Base-by-base conservation (phyloP, 78 protist species). In the Isochrysis galbana region DNA sequence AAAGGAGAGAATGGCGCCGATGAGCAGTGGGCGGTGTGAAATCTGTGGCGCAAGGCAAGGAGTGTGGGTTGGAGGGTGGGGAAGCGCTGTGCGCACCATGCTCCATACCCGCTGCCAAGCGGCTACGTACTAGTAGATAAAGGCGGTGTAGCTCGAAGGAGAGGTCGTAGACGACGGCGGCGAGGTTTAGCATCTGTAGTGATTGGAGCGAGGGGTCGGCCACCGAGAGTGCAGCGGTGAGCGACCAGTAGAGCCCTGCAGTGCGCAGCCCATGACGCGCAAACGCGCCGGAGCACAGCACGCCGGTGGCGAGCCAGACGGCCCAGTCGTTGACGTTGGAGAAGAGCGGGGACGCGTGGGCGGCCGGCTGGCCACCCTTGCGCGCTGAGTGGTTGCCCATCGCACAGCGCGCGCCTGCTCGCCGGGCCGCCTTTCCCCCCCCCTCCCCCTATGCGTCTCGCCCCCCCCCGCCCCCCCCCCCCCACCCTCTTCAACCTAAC, bases 91-190 rank as follows among this genome's bases (percentile, higher is more conserved):
- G n/a, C n/a, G n/a, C n/a, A n/a, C n/a, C n/a, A n/a, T n/a, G n/a
- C n/a, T n/a, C n/a, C n/a, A n/a, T n/a, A n/a, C n/a, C n/a, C n/a
- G n/a, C n/a, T n/a, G n/a, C n/a, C n/a, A n/a, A 41, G 21, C 39
- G 80, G 39, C 36, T n/a, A 41, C 80, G 5, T 23, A n/a, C 80
- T 17, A 70, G 80, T 19, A 4, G 14, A 41, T 70, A 70, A 17
- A 70, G 39, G n/a, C 80, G 80, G 39, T 70, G 80, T 19, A 70
- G 80, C 34, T 70, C 80, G 80, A n/a, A 70, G 23, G 80, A 70
- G 80, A 70, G 80, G 80, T 70, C 80, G 80, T 34, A 70, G 32
- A 70, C 80, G 29, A 70, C 80, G 29, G 39, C 80, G 39, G 80
- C 80, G 21, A 70, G 80, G 80, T 70, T 70, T 36, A 70, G 80